Conservation (phyloP, 1,284 basidiomycete species). For the Sanguinoderma infundibulare region DNA sequence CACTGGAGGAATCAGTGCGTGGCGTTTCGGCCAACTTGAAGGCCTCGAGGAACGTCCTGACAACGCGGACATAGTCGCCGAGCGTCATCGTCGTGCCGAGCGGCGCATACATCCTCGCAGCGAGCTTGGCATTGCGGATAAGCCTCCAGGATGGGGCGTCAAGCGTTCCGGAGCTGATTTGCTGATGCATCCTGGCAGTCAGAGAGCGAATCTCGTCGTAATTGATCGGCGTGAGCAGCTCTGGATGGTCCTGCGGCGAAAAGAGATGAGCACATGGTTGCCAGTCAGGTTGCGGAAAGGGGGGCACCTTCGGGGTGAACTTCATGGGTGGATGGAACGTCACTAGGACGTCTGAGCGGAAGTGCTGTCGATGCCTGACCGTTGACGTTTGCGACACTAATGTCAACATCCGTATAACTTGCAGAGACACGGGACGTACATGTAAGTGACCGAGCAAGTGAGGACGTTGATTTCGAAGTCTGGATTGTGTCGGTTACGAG, state of each 20-base stretch:
- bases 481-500: conserved; percentile 68
- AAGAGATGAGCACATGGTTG: background rate
- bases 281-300: background rate
- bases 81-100: conserved; percentile 81
- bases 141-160: conserved; percentile 85
- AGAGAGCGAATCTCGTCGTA: conserved; percentile 61
- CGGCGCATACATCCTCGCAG: conserved; percentile 80
- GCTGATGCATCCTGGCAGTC: conserved; percentile 65
- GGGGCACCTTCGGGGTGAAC: conserved; percentile 62
- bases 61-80: conserved; percentile 81
- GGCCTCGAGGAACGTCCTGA: conserved; percentile 72
- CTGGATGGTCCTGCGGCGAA: conserved; percentile 59
- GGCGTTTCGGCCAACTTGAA: conserved; percentile 56
- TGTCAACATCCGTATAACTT: conserved; percentile 38
- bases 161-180: conserved; percentile 76
- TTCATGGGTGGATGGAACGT: conserved; percentile 79
- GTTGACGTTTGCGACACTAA: background rate
- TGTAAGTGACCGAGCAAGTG: conserved; percentile 85
- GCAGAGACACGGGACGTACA: conserved; percentile 45
- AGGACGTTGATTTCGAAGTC: conserved; percentile 75
- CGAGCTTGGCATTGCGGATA: conserved; percentile 74
- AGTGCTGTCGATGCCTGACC: conserved; percentile 67
- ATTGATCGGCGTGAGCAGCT: conserved; percentile 71
- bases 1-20: conserved; percentile 26
- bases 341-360: conserved; percentile 84